These are phyloP conservation scores for Phaeosphaeria sp. DNA, from an alignment of 2,329 filamentous ascomycete species.

Conservation along the genomic window DNA sequence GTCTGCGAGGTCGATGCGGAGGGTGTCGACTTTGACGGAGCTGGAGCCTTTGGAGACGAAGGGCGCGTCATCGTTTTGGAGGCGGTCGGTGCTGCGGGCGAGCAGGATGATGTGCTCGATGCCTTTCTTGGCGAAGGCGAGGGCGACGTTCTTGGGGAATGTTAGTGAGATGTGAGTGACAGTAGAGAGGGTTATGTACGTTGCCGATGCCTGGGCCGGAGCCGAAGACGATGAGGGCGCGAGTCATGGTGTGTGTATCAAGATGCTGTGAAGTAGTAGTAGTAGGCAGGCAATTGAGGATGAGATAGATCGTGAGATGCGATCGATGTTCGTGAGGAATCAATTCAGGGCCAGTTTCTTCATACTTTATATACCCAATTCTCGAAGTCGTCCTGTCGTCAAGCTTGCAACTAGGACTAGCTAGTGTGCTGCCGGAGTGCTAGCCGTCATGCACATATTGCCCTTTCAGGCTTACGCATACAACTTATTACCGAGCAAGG, in stretches of 20 bases:
- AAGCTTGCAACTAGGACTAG: background rate
- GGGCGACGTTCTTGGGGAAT: constrained; percentile 37
- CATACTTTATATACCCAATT: background rate
- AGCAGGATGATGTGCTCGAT: constrained; percentile 59
- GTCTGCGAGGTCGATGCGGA: constrained; percentile 55
- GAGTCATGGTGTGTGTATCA: constrained; percentile 3
- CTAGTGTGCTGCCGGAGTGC: background rate
- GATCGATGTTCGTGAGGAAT: background rate
- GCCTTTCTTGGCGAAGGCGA: constrained; percentile 52
- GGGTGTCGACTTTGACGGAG: constrained; percentile 50
- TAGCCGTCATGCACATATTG: background rate
- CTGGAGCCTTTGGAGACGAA: constrained; percentile 39
- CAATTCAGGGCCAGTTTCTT: background rate
- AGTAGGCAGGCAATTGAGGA: no score
- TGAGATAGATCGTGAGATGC: no score
- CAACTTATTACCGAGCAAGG: background rate
- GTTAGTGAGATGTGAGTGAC: background rate
- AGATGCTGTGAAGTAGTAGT: background rate
- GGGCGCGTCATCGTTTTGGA: constrained; percentile 46
- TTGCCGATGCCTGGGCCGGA: constrained; percentile 59
- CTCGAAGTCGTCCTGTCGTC: background rate
- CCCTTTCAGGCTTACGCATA: background rate
- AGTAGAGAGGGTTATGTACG: background rate
- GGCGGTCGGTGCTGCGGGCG: constrained; percentile 51
- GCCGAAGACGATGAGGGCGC: constrained; percentile 52